phyloP scores from a whole-genome alignment of 2,329 filamentous ascomycete species.

The Diaporthe ilicicola region DNA sequence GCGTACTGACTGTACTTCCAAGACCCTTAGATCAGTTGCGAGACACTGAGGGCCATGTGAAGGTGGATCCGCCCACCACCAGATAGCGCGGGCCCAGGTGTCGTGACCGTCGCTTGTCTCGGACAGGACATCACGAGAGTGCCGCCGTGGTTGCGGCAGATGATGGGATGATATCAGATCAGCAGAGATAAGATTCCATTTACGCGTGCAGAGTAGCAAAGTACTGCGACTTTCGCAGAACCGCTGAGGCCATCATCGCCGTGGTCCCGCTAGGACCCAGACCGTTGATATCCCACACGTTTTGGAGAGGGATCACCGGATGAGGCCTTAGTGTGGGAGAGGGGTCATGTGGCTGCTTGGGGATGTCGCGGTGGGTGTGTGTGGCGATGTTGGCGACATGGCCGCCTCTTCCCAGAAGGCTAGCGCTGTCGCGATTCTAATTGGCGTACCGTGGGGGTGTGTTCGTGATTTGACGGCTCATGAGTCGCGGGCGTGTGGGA shows the following conservation, averaged over 20 bases:
- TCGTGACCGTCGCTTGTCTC: conserved; percentile 27
- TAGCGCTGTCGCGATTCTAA: conserved; percentile 31
- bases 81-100: conserved; percentile 14
- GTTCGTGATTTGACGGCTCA: conserved; percentile 17
- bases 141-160: conserved; percentile 21
- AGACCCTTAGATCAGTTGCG: conserved; percentile 4
- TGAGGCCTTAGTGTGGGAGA: conserved; percentile 26
- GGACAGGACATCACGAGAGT: conserved; percentile 22
- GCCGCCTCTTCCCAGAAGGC: conserved; percentile 15
- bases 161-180: conserved; percentile 19
- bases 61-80: conserved; percentile 18
- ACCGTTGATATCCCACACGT: conserved; percentile 13
- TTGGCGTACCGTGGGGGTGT: conserved; percentile 17
- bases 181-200: conserved; percentile 17
- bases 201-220: not conserved
- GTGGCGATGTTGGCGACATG: conserved; percentile 32
- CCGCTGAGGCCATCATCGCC: conserved; percentile 2
- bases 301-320: conserved; percentile 24
- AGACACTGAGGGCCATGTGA: conserved; percentile 23
- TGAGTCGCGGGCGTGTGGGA: conserved; percentile 4
- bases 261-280: not conserved
- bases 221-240: conserved; percentile 25
- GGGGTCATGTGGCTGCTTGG: conserved; percentile 31
- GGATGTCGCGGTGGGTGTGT: conserved; percentile 22
- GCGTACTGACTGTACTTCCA: not conserved